These are phyloP conservation scores for Camelina neglecta DNA, from an alignment of 345 rosid species.

Conservation along the genomic window DNA sequence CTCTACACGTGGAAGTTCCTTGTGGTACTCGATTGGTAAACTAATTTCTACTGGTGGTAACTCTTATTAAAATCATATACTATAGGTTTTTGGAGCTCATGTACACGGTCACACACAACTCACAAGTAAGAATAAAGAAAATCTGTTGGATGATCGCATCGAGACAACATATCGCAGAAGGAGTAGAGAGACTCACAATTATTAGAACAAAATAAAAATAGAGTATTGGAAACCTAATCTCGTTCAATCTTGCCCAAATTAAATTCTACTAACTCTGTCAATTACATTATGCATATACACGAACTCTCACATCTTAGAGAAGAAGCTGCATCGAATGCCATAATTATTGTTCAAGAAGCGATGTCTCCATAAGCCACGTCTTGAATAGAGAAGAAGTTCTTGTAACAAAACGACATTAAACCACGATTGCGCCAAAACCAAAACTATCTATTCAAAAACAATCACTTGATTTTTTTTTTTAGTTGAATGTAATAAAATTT, in stretches of 20 bases:
- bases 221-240: neutral
- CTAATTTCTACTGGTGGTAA: slow-evolving; percentile 36
- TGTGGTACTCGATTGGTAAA: slow-evolving; percentile 18
- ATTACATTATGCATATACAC: neutral
- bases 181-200: neutral
- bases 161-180: neutral
- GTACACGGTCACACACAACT: neutral
- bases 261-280: neutral
- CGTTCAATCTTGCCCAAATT: no score
- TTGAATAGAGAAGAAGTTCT: neutral
- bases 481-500: no score
- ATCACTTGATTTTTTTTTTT: no score
- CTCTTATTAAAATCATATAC: neutral
- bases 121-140: neutral
- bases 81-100: neutral
- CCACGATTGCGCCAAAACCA: neutral
- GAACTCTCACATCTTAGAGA: neutral
- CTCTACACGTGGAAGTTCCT: slow-evolving; percentile 29
- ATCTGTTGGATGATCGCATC: neutral
- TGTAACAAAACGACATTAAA: neutral
- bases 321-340: no score
- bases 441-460: neutral
- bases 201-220: neutral
- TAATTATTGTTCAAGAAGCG: no score
- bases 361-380: neutral